Conservation (phyloP, 1,284 basidiomycete species). For the Exobasidium cylindrosporum region DNA sequence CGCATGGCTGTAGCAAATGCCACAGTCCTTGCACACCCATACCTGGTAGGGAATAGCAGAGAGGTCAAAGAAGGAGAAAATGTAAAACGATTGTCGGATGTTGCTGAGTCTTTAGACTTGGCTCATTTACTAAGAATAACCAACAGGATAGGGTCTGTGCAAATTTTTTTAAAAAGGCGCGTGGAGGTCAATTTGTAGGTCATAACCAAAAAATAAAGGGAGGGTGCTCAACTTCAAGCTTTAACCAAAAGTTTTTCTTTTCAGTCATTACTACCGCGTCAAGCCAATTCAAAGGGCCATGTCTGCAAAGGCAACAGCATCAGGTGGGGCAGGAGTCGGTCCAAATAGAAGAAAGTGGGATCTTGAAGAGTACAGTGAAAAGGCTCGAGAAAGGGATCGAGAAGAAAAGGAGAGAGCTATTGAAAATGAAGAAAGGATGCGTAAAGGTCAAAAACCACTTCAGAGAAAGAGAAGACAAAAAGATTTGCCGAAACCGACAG, state of each 20-base stretch:
- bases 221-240: background rate
- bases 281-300: too few species aligned
- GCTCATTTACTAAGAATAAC: background rate
- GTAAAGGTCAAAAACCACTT: constrained; percentile 35
- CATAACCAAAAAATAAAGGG: too few species aligned
- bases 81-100: too few species aligned
- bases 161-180: too few species aligned
- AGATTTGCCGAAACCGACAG: constrained; percentile 43
- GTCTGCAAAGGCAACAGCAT: constrained; percentile 10
- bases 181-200: too few species aligned
- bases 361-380: constrained; percentile 37
- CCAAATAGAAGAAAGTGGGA: constrained; percentile 49
- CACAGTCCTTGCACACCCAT: constrained; percentile 56
- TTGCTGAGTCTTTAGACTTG: too few species aligned
- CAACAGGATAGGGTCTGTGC: too few species aligned
- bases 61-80: too few species aligned
- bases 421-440: constrained; percentile 38
- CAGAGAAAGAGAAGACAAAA: constrained; percentile 26
- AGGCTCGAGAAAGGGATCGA: constrained; percentile 43
- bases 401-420: constrained; percentile 37
- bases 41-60: too few species aligned
- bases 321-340: constrained; percentile 32
- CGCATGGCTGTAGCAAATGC: constrained; percentile 54
- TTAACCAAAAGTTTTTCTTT: background rate
- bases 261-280: too few species aligned